A percentile compares a stretch with the other conserved stretches of the same genome.
Evolutionary conservation across 208 protist species (phyloP).

Genomic region (Acanthamoeba healyi): DNA sequence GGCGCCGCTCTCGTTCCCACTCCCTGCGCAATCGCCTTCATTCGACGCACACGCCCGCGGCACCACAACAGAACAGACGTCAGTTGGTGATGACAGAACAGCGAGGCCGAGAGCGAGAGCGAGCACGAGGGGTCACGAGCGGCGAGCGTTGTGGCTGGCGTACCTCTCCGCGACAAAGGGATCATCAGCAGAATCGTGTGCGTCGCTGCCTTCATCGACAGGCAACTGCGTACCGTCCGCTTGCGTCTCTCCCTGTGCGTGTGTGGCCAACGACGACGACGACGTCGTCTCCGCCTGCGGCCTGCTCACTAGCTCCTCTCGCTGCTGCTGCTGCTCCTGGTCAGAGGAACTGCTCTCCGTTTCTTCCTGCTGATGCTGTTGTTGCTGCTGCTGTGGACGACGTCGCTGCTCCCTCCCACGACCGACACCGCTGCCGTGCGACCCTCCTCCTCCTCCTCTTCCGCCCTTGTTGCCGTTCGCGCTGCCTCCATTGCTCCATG

Average conservation of each 20-base stretch:
- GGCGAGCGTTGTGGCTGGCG: background rate
- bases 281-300: background rate
- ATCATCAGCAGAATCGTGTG: background rate
- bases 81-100: too few relatives aligned
- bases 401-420: background rate
- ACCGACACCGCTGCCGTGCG: background rate
- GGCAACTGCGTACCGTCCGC: background rate
- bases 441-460: background rate
- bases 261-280: background rate
- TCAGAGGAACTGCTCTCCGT: constrained; percentile 32
- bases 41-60: background rate
- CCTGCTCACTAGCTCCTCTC: too few relatives aligned
- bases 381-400: background rate
- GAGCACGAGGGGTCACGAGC: too few relatives aligned
- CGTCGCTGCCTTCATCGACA: background rate
- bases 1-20: background rate
- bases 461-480: background rate
- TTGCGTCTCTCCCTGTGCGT: background rate
- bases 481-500: background rate
- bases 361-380: background rate
- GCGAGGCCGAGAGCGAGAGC: too few relatives aligned
- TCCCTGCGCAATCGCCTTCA: background rate
- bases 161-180: background rate
- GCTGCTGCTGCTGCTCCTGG: too few relatives aligned
- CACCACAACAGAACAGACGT: background rate